Conservation (phyloP, 331 rosid species). For the Rosa hybrid region DNA sequence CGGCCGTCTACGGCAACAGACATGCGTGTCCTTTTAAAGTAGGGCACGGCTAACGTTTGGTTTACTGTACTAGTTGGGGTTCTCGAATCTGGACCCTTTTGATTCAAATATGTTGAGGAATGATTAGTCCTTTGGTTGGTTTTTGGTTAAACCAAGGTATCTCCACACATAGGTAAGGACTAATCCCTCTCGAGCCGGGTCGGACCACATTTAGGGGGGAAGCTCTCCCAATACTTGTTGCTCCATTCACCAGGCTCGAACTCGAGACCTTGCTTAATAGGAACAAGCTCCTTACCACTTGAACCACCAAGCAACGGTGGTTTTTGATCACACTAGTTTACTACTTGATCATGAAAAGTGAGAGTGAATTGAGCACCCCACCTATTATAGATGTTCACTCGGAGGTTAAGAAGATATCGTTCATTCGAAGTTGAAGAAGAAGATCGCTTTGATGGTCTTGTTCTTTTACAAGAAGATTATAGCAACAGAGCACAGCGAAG, state of each 20-base stretch:
- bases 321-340: not conserved
- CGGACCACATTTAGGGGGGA: too few species aligned
- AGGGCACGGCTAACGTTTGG: too few species aligned
- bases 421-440: not conserved
- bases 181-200: too few species aligned
- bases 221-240: too few species aligned
- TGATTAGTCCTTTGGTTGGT: not conserved
- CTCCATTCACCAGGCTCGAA: too few species aligned
- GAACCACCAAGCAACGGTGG: too few species aligned
- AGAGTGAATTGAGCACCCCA: not conserved
- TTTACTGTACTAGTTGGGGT: not conserved
- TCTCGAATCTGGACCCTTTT: not conserved
- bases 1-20: not conserved
- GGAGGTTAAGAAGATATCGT: not conserved
- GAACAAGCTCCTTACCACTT: too few species aligned
- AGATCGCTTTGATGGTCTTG: not conserved
- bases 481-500: not conserved
- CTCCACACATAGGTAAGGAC: too few species aligned
- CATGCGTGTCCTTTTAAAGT: not conserved
- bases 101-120: not conserved
- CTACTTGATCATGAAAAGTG: not conserved
- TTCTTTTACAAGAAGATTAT: not conserved
- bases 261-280: too few species aligned
- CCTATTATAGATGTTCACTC: not conserved
- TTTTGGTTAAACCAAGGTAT: not conserved